Evolutionary conservation across 192 early-diverging fungal species (phyloP).

Genomic region (Backusella psychrophila): DNA sequence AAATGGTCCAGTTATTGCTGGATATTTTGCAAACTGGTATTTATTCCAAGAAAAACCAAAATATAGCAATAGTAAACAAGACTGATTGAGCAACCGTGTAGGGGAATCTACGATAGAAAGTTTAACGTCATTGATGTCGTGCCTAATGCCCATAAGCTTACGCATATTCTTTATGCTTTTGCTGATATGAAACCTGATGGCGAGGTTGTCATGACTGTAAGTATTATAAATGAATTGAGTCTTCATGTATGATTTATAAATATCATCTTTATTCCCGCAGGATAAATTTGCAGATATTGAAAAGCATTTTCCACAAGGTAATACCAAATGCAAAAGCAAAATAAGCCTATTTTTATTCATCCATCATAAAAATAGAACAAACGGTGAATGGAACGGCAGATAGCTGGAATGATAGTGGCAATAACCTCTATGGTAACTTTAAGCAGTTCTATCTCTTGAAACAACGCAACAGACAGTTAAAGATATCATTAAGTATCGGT

Average conservation of each 20-base stretch:
- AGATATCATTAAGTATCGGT: conserved; percentile 71
- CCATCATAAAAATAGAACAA: conserved; percentile 7
- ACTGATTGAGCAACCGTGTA: background rate
- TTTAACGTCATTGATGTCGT: conserved; percentile 61
- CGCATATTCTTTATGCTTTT: conserved; percentile 83
- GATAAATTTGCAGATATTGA: conserved; percentile 82
- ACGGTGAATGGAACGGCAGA: conserved; percentile 41
- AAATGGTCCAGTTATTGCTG: conserved; percentile 34
- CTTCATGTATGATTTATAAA: background rate
- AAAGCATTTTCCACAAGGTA: conserved; percentile 44
- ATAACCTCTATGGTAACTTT: conserved; percentile 57
- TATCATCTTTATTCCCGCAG: background rate
- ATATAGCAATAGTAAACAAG: background rate
- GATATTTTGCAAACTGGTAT: conserved; percentile 37
- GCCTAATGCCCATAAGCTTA: conserved; percentile 55
- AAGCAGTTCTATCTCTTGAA: conserved; percentile 68
- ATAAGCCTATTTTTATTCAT: background rate
- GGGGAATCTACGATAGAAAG: conserved; percentile 74
- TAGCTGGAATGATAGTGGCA: conserved; percentile 52
- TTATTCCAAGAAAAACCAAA: background rate
- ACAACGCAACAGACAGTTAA: conserved; percentile 63
- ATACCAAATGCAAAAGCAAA: background rate
- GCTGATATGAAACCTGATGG: conserved; percentile 66
- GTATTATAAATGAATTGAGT: background rate
- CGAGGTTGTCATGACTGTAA: conserved; percentile 49